Percentiles rank a stretch among this genome's conserved stretches.
phyloP scores from a whole-genome alignment of 257 asterid species.

The Jacaranda copaia region DNA sequence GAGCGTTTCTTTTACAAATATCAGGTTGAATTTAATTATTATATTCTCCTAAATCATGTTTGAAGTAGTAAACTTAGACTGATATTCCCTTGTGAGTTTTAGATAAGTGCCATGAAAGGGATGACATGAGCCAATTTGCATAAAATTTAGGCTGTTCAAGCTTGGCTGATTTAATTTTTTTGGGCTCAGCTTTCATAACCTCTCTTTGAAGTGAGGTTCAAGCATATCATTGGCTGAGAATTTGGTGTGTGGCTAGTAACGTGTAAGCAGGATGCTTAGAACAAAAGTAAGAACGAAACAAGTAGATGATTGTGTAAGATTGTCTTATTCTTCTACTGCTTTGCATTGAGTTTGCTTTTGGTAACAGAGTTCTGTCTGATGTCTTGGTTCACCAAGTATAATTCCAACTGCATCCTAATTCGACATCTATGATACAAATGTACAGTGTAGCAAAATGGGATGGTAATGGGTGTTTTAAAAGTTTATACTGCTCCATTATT shows the following conservation, averaged over 20 bases:
- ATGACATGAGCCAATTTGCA: constrained; percentile 24
- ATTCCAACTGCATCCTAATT: not conserved
- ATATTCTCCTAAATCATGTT: not conserved
- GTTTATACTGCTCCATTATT: not conserved
- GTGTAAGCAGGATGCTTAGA: not conserved
- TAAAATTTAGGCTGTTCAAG: constrained; percentile 9
- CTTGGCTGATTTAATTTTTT: constrained; percentile 1
- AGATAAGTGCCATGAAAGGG: constrained; percentile 7
- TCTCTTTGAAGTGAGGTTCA: constrained; percentile 15
- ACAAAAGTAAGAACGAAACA: not conserved
- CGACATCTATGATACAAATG: not conserved
- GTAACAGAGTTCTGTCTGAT: not conserved
- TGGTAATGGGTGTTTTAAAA: constrained; percentile 6
- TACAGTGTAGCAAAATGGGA: not conserved
- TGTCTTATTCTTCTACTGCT: not conserved
- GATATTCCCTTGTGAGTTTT: constrained; percentile 16
- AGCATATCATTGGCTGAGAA: not conserved
- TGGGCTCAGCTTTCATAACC: constrained; percentile 19
- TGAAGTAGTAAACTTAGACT: not conserved
- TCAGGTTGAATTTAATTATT: constrained; percentile 22
- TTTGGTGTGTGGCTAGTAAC: constrained; percentile 10
- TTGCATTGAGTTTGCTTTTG: not conserved
- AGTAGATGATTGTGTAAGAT: not conserved
- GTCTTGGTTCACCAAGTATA: not conserved
- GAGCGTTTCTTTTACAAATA: constrained; percentile 1